Base-by-base conservation (phyloP, 1,284 basidiomycete genomes). In the Fomitopsis pinicola region DNA sequence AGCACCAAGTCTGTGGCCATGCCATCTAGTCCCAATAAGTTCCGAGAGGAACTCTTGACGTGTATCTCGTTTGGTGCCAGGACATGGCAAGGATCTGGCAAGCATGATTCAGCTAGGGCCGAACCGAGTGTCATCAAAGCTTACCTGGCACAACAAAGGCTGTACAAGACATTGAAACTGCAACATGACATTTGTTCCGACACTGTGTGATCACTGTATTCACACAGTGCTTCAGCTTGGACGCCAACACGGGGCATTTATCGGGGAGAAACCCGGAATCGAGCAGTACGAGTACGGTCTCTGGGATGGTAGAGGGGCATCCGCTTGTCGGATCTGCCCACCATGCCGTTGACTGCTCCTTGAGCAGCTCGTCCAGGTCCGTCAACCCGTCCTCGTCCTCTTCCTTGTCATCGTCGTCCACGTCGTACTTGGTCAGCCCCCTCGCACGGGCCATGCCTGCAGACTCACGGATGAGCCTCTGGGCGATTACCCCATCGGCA, bases 101-200 rank as follows among this genome's bases (percentile, higher is more conserved):
- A 33, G 30, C 8, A 33, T 19, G n/a, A 52, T 6, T 53, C 38
- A 40, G 38, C 38, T 15, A 12, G 38, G 14, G 14, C 12, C 3
- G 38, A 15, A 3, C 5, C 10, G n/a, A 22, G 14, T 33, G 12
- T 12, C 15, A 22, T n/a, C 9, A 4, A 5, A 48, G 58, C 67
- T 59, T 53, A 78, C 79, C 78, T 42, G 79, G 78, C 9, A 80
- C 72, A 28, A 75, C 69, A 58, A 77, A 75, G 2, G 73, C 78
- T 30, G 69, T 68, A 26, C 73, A 75, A 4, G 76, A 77, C 66
- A 73, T 73, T 1, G 64, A 66, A 0, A 78, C 66, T 1, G 64
- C 67, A 30, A 76, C 71, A 35, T 56, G 60, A 22, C 33, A 62
- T 10, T 42, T 48, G 5, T 48, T 46, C 3, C 9, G 38, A 36